A percentile compares a stretch with the other conserved stretches of the same genome.
Conservation (phyloP, 352 stramenopile genomes). For the Phytophthora lateralis region DNA sequence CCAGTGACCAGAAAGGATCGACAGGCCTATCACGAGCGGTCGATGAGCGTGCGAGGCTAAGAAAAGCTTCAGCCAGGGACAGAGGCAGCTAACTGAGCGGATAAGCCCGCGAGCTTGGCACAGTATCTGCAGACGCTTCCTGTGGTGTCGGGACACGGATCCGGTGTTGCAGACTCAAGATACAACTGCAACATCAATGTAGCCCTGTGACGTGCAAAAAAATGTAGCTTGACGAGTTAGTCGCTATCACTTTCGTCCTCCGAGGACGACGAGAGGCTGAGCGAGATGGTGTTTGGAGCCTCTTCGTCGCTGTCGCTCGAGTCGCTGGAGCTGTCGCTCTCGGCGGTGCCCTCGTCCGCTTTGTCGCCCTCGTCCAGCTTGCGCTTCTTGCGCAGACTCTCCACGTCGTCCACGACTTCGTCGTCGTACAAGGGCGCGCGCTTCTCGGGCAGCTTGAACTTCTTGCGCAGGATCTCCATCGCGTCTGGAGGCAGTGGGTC, state of each 20-base stretch:
- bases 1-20: no score
- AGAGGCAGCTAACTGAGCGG: no score
- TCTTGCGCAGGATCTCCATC: conserved; percentile 82
- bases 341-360: conserved; percentile 33
- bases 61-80: background rate
- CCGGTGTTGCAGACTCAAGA: background rate
- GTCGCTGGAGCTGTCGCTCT: conserved; percentile 55
- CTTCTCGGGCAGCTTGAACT: conserved; percentile 82
- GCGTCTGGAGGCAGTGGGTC: conserved; percentile 69
- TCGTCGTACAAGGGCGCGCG: conserved; percentile 70
- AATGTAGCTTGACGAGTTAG: conserved; percentile 25
- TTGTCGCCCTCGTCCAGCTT: conserved; percentile 59
- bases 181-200: conserved; percentile 2
- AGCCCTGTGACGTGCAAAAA: conserved; percentile 8
- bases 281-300: conserved; percentile 63
- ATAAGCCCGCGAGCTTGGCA: no score
- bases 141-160: no score
- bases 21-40: no score
- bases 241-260: conserved; percentile 68
- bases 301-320: conserved; percentile 69
- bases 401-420: conserved; percentile 75
- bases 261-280: conserved; percentile 73
- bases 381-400: conserved; percentile 68
- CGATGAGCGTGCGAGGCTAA: background rate
- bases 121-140: no score